Base-by-base conservation (phyloP, 495 filamentous ascomycete genomes). In the Jackrogersella minutella region DNA sequence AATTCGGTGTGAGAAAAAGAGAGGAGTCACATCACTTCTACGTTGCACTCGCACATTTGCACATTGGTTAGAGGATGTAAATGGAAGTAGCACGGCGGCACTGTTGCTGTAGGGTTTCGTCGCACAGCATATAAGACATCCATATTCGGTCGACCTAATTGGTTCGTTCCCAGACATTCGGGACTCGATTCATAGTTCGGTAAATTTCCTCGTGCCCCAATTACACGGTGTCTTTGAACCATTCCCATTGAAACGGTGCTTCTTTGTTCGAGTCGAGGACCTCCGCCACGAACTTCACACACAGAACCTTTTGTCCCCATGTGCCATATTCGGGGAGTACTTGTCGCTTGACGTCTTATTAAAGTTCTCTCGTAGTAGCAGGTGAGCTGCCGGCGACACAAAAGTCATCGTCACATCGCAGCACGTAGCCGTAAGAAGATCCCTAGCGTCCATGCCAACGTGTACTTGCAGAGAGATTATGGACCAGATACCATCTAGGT, bases 1-100 rank as follows among this genome's bases (percentile, higher is more conserved):
- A 65, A 40, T 49, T 64, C 61, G 53, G 61, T 64, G 61, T 62
- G 47, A 47, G 49, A 54, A 58, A 37, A 46, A n/a, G 40, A 49
- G 26, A 37, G 36, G 10, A 24, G 14, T 33, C 16, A 17, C 22
- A 30, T 17, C 30, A 30, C 9, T 57, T 14, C 33, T 40, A 9
- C 33, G 28, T 26, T 13, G 40, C 43, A 33, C 24, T 28, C 28
- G 22, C 46, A 33, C 47, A 49, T 41, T 11, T 37, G 43, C 46
- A 54, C 16, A 34, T 63, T 31, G n/a, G 47, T 47, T n/a, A n/a
- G n/a, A 28, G 47, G 47, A 50, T 56, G 59, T 39, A 64, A 57
- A 52, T 51, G 57, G 36, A 41, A 58, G 55, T 57, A 28, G 4
- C 30, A 53, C 51, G 16, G 16, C 43, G 44, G 5, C 49, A 28